Evolutionary conservation across 257 asterid genomes (phyloP).

Genomic region (Oldenlandia corymbosa): DNA sequence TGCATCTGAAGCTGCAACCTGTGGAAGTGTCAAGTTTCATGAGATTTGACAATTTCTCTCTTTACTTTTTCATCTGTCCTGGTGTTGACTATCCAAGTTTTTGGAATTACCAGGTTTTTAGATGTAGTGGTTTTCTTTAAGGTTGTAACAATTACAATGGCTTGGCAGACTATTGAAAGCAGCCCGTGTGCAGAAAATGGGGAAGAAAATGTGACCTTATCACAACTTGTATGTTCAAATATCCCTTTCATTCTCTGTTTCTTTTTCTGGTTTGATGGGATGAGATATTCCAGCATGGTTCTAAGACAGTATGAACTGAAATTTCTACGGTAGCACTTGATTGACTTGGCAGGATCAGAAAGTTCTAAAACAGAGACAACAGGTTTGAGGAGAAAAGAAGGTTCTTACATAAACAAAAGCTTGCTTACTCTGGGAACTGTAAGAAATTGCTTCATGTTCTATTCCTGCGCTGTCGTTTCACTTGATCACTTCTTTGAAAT

Average conservation of each 20-base stretch:
- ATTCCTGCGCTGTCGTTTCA: conserved; percentile 9
- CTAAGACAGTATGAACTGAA: conserved; percentile 32
- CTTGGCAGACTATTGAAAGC: conserved; percentile 74
- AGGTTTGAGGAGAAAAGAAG: conserved; percentile 78
- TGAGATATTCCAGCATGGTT: background rate
- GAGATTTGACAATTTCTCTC: background rate
- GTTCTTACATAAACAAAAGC: conserved; percentile 77
- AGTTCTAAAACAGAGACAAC: conserved; percentile 79
- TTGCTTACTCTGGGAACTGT: conserved; percentile 82
- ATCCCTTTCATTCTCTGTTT: conserved; percentile 9
- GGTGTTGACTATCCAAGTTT: background rate
- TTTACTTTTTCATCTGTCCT: background rate
- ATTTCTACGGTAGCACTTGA: conserved; percentile 66
- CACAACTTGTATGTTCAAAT: conserved; percentile 55
- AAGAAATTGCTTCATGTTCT: conserved; percentile 29
- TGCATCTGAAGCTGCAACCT: background rate
- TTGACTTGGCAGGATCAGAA: conserved; percentile 93
- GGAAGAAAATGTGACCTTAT: conserved; percentile 61
- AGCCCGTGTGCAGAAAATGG: conserved; percentile 50
- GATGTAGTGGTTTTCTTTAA: background rate
- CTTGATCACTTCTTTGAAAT: background rate
- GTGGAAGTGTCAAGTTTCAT: background rate
- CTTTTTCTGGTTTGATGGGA: background rate
- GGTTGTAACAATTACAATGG: conserved; percentile 14
- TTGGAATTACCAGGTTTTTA: background rate